phyloP scores from a whole-genome alignment of 805 yeast species.

The Barnettozyma populi region DNA sequence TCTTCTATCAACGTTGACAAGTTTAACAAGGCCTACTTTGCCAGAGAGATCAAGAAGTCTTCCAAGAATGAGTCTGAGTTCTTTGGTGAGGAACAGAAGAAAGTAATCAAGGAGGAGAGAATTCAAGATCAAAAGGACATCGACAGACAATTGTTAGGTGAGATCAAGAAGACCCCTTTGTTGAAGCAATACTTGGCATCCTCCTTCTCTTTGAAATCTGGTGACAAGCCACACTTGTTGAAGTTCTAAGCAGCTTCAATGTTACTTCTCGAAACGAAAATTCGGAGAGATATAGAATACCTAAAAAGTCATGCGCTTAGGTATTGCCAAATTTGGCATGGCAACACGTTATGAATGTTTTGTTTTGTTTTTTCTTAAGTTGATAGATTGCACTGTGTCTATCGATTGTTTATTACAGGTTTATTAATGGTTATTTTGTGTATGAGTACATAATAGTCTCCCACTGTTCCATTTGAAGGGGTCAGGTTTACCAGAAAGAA shows the following conservation, averaged over 20 bases:
- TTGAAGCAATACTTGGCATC: conserved; percentile 95
- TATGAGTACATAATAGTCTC: not conserved
- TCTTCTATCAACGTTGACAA: conserved; percentile 79
- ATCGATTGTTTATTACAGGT: conserved; percentile 3
- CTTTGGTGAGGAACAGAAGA: conserved; percentile 70
- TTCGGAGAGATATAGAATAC: not conserved
- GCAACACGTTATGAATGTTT: conserved; percentile 2
- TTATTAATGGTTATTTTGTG: conserved; percentile 3
- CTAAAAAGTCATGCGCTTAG: conserved; percentile 1
- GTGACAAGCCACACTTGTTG: conserved; percentile 98
- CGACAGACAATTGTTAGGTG: conserved; percentile 86
- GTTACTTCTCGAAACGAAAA: not conserved
- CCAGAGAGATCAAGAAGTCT: conserved; percentile 72
- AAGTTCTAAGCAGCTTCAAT: conserved; percentile 60
- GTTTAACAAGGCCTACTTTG: conserved; percentile 92
- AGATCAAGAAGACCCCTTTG: conserved; percentile 95
- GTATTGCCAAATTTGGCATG: not conserved
- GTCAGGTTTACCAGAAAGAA: not conserved
- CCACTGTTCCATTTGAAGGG: not conserved
- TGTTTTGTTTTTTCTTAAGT: not conserved
- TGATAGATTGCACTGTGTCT: not conserved
- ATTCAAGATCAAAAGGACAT: conserved; percentile 94
- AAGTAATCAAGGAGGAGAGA: conserved; percentile 90
- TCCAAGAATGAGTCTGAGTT: conserved; percentile 88
- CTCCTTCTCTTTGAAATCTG: conserved; percentile 93